Percentiles rank a stretch among this genome's conserved stretches.
phyloP scores from a whole-genome alignment of 164 flowering plant species.

The Vitis amurensis region DNA sequence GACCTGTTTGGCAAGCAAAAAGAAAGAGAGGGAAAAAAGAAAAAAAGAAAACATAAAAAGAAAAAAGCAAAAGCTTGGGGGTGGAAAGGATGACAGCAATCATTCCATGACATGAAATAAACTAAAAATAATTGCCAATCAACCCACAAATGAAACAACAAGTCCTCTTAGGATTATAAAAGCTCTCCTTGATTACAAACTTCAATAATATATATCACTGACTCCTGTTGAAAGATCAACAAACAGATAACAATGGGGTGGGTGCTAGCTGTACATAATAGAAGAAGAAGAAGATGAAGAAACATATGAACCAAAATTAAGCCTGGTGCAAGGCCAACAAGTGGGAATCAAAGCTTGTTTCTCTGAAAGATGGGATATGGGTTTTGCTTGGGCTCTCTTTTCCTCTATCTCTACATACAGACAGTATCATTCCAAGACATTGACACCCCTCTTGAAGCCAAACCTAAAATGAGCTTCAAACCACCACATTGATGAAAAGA shows the following conservation, averaged over 20 bases:
- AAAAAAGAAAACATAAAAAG: not conserved
- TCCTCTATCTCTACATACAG: not conserved
- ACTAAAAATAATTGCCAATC: not conserved
- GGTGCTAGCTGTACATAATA: too few species aligned
- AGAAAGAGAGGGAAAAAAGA: not conserved
- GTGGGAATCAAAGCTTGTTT: not conserved
- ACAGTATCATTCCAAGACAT: slow-evolving; percentile 1
- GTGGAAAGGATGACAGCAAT: slow-evolving; percentile 20
- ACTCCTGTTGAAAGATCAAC: too few species aligned
- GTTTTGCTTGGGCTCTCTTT: not conserved
- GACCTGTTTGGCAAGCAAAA: slow-evolving; percentile 21
- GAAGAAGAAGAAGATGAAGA: not conserved
- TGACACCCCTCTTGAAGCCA: slow-evolving; percentile 15
- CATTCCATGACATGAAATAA: slow-evolving; percentile 18
- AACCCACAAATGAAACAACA: slow-evolving; percentile 3
- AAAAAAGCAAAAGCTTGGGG: too few species aligned
- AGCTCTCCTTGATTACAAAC: too few species aligned
- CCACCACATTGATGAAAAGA: slow-evolving; percentile 10
- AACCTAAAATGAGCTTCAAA: slow-evolving; percentile 18
- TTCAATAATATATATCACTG: too few species aligned
- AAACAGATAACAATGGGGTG: too few species aligned
- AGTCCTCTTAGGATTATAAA: too few species aligned
- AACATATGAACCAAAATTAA: not conserved
- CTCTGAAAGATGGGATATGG: not conserved
- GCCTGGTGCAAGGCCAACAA: not conserved